Conservation (phyloP, 352 stramenopile species). For the Phytophthora colocasiae region DNA sequence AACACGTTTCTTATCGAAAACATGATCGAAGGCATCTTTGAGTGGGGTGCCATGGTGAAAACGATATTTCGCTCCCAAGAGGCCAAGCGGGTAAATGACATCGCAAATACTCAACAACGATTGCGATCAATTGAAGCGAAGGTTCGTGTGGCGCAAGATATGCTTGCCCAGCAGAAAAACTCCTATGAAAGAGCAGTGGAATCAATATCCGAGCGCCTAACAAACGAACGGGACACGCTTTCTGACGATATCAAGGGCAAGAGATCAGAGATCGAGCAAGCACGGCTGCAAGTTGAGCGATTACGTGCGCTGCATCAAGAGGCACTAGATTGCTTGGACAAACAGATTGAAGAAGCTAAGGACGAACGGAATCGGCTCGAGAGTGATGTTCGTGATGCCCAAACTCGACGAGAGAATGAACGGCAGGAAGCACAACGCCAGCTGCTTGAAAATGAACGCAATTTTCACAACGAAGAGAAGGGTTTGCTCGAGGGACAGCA, state of each 20-base stretch:
- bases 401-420: constrained; percentile 56
- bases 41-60: constrained; percentile 63
- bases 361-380: constrained; percentile 64
- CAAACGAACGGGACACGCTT: constrained; percentile 53
- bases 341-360: constrained; percentile 65
- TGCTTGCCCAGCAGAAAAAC: constrained; percentile 69
- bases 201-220: constrained; percentile 57
- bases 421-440: constrained; percentile 56
- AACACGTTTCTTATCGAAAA: constrained; percentile 58
- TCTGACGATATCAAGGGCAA: constrained; percentile 70
- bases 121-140: constrained; percentile 66
- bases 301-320: constrained; percentile 70
- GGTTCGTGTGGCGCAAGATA: constrained; percentile 58
- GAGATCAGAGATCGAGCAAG: constrained; percentile 58
- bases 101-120: constrained; percentile 53
- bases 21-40: constrained; percentile 59
- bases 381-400: constrained; percentile 39
- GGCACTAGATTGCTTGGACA: constrained; percentile 51
- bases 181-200: constrained; percentile 70
- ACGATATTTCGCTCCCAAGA: constrained; percentile 57
- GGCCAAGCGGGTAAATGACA: constrained; percentile 40
- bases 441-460: constrained; percentile 67
- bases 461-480: constrained; percentile 76
- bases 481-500: constrained; percentile 70
- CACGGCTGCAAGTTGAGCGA: constrained; percentile 63